These are phyloP conservation scores for Talaromyces sp. DNA, from an alignment of 2,329 filamentous ascomycete species.

Conservation along the genomic window DNA sequence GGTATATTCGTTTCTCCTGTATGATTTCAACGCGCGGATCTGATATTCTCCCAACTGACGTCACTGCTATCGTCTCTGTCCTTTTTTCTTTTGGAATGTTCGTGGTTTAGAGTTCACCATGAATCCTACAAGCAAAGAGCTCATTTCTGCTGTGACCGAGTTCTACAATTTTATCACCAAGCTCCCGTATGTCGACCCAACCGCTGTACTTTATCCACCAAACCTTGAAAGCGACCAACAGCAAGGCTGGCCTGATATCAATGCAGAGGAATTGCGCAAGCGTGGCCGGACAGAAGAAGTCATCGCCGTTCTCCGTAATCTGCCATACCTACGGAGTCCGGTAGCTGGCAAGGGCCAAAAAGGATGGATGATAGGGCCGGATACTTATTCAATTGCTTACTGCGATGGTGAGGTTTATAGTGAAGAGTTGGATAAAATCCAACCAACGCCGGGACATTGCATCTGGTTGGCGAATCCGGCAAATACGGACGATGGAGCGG, in stretches of 20 bases:
- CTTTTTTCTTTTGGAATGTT: not conserved
- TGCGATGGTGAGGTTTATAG: constrained; percentile 9
- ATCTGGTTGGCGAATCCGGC: constrained; percentile 8
- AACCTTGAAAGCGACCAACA: not conserved
- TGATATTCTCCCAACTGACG: not conserved
- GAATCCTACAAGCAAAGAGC: not conserved
- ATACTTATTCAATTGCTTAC: constrained; percentile 6
- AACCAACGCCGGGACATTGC: constrained; percentile 13
- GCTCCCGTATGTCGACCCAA: constrained; percentile 7
- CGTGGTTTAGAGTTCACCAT: not conserved
- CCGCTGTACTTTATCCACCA: not conserved
- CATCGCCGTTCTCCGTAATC: constrained; percentile 3
- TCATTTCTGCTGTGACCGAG: not conserved
- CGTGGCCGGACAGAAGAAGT: constrained; percentile 8
- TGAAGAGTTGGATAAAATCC: constrained; percentile 6
- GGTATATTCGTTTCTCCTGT: not conserved
- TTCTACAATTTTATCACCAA: constrained; percentile 2
- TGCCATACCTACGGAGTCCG: constrained; percentile 5
- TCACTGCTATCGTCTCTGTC: not conserved
- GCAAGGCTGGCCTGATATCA: constrained; percentile 7
- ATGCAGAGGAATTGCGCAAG: constrained; percentile 7
- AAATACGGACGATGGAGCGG: not conserved
- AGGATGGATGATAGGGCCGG: constrained; percentile 10
- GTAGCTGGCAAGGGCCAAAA: not conserved
- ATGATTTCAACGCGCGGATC: not conserved